phyloP scores from a whole-genome alignment of 2,329 filamentous ascomycete species.

The Akanthomyces dipterigenus region DNA sequence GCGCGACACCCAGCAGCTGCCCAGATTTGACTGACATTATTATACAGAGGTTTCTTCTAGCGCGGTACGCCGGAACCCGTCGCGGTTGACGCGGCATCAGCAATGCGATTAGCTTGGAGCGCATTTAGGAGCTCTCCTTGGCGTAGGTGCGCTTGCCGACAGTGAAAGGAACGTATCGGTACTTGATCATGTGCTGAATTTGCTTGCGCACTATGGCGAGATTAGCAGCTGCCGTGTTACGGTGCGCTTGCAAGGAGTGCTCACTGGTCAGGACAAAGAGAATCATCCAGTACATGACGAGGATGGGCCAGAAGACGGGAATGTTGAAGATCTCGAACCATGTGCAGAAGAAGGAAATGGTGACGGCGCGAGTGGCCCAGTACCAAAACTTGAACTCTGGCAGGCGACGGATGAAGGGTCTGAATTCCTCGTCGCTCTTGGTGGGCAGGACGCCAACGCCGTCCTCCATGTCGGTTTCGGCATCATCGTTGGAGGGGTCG shows the following conservation, averaged over 20 bases:
- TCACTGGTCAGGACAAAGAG: conserved; percentile 90
- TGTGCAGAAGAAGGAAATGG: conserved; percentile 77
- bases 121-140: conserved; percentile 48
- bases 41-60: conserved; percentile 1
- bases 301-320: conserved; percentile 96
- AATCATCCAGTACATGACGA: conserved; percentile 98
- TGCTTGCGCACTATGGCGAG: conserved; percentile 79
- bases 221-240: conserved; percentile 7
- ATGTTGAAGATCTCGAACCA: conserved; percentile 95
- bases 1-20: not conserved
- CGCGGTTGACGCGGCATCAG: not conserved
- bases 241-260: conserved; percentile 30
- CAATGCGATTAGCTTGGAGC: not conserved
- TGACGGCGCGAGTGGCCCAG: conserved; percentile 79
- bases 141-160: conserved; percentile 81
- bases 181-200: conserved; percentile 99
- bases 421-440: conserved; percentile 95
- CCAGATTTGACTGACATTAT: not conserved
- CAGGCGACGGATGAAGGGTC: conserved; percentile 89
- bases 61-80: not conserved
- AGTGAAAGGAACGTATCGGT: conserved; percentile 92
- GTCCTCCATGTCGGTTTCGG: conserved; percentile 95
- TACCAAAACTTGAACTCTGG: conserved; percentile 99
- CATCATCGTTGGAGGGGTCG: conserved; percentile 84
- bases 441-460: conserved; percentile 80